These are phyloP conservation scores for Didymella lethalis DNA, from an alignment of 2,329 filamentous ascomycete species.

Conservation along the genomic window DNA sequence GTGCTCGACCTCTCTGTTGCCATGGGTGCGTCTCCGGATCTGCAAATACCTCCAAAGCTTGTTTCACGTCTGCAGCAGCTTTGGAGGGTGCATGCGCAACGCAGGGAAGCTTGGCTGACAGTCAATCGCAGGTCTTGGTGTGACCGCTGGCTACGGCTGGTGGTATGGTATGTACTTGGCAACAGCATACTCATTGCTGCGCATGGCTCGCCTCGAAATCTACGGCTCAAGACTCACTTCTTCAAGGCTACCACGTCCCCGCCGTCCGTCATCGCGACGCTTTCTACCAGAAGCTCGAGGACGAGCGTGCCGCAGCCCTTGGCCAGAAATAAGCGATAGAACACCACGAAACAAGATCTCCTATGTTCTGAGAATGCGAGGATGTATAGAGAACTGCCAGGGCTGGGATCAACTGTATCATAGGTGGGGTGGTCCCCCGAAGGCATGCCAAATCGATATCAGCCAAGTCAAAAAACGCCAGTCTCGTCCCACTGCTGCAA, in stretches of 20 bases:
- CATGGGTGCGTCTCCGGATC: conserved; percentile 61
- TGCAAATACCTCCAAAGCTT: conserved; percentile 1
- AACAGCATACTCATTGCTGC: conserved; percentile 1
- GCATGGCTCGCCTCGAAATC: neutral
- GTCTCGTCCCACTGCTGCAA: neutral
- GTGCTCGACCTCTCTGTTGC: conserved; percentile 73
- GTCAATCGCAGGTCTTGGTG: conserved; percentile 63
- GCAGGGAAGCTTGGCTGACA: conserved; percentile 35
- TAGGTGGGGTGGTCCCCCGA: conserved; percentile 38
- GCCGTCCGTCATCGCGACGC: conserved; percentile 68
- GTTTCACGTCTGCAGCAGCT: conserved; percentile 12
- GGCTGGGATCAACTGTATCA: conserved; percentile 44
- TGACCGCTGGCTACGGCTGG: conserved; percentile 69
- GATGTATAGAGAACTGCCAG: conserved; percentile 36
- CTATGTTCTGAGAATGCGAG: conserved; percentile 37
- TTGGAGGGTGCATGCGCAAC: conserved; percentile 11
- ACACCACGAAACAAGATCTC: conserved; percentile 32
- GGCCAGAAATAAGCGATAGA: conserved; percentile 47
- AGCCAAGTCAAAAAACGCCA: conserved; percentile 25
- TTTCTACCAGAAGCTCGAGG: conserved; percentile 70
- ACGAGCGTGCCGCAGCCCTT: conserved; percentile 62
- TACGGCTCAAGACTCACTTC: conserved; percentile 13
- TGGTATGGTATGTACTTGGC: conserved; percentile 66
- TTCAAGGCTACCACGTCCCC: conserved; percentile 69
- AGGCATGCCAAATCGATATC: conserved; percentile 34